These are phyloP conservation scores for Vicia villosa DNA, from an alignment of 306 rosid species.

Conservation along the genomic window DNA sequence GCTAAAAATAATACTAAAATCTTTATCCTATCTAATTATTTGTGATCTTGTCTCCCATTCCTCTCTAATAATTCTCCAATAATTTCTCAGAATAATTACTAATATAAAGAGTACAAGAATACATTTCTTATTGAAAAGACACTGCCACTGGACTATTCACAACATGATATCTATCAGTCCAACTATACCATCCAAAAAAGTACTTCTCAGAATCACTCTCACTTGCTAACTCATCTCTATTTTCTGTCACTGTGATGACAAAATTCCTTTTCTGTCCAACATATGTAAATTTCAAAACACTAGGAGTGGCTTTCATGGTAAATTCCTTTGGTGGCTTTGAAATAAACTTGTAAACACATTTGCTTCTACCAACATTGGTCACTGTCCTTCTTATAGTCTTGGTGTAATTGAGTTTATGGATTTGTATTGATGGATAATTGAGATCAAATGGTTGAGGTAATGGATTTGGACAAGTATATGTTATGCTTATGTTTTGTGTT, in stretches of 20 bases:
- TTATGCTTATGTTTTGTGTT: conserved; percentile 34
- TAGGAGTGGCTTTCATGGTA: conserved; percentile 60
- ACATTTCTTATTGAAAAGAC: conserved; percentile 45
- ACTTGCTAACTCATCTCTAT: conserved; percentile 21
- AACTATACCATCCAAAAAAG: conserved; percentile 76
- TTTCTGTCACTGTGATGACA: conserved; percentile 56
- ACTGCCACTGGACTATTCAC: conserved; percentile 84
- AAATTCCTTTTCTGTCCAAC: conserved; percentile 66
- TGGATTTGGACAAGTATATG: conserved; percentile 53
- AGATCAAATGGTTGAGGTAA: conserved; percentile 50
- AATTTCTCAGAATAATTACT: no score
- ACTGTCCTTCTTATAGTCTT: conserved; percentile 60
- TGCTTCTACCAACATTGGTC: conserved; percentile 67
- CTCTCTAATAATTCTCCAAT: no score
- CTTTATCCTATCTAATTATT: no score
- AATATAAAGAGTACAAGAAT: background rate
- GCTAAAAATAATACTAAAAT: no score
- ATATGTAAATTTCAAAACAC: conserved; percentile 50
- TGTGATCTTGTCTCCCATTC: no score
- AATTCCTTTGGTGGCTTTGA: conserved; percentile 57
- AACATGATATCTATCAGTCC: conserved; percentile 46
- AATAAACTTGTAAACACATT: conserved; percentile 60
- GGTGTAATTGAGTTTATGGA: conserved; percentile 56
- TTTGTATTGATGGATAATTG: conserved; percentile 82
- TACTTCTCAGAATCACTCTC: conserved; percentile 39